Evolutionary conservation across 2,329 filamentous ascomycete genomes (phyloP), one percentile per base, ranked within the genome.

Genomic region (Hymenoscyphus albidus): DNA sequence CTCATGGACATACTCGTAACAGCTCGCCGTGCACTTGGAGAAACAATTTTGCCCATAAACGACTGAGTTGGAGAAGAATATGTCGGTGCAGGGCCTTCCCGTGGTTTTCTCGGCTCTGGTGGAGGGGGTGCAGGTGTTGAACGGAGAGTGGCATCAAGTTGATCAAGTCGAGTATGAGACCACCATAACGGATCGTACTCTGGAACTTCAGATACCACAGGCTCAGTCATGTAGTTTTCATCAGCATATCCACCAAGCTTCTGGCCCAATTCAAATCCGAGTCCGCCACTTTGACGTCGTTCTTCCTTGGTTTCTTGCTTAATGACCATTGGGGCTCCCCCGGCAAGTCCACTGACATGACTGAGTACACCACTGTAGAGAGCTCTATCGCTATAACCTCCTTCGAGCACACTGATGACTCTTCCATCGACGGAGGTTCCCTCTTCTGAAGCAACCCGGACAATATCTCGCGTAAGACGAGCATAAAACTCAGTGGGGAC

Each of bases 401-500:
- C 95, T 77, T 99, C 95, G 27, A 99, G 83, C 2, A 98, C 93
- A 75, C 94, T 98, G 73, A 99, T 89, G 27, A 98, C 83, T 56
- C 95, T 85, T 2, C 94, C 94, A 32, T 96, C 89, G 1, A 92
- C 91, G 35, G 85, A 84, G 1, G 91, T 85, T 1, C 84, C 90
- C 71, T 91, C 88, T 75, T 97, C 93, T 51, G 91, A 84, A 0
- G 96, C 90, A 65, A 99, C 80, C 58, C 84, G 87, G 14, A 96
- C 88, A 2, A 97, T 85, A 73, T 99, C 95, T 56, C 88, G 85
- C 0, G 94, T 94, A 69, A 99, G 90, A 1, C 90, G 87, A 59
- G 95, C 95, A 74, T 98, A 99, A 75, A 99, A 99, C 62, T 94
- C 92, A 0, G 94, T 99, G 0, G 95, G 94, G 1, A 99, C 95